These are phyloP conservation scores for Oryza meyeriana DNA, from an alignment of 176 grass and related monocot species.

Conservation along the genomic window DNA sequence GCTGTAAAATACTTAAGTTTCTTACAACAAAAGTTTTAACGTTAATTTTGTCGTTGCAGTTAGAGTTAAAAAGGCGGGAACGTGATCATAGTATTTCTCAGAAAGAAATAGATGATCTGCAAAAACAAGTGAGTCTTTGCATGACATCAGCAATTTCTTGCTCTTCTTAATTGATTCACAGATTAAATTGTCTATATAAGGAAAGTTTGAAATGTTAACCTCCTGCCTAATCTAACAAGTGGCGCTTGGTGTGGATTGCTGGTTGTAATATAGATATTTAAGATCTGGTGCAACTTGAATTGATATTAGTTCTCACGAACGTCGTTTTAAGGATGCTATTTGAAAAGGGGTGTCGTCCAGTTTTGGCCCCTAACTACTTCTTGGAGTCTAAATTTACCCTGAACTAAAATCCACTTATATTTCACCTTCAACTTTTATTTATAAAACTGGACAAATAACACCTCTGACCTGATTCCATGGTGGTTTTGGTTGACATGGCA, in stretches of 20 bases:
- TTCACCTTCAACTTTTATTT: no score
- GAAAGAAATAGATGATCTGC: slow-evolving; percentile 79
- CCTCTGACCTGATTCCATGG: no score
- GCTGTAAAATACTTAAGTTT: slow-evolving; percentile 30
- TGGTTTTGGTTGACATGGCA: no score
- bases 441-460: no score
- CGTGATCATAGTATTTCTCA: slow-evolving; percentile 72
- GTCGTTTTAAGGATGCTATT: no score
- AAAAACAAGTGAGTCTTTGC: slow-evolving; percentile 77
- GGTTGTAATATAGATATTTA: background rate
- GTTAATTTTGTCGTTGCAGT: slow-evolving; percentile 51
- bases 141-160: background rate
- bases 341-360: no score
- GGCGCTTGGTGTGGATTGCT: background rate
- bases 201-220: background rate
- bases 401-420: no score
- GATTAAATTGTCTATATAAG: background rate
- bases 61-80: slow-evolving; percentile 70
- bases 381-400: no score
- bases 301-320: background rate
- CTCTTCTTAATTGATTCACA: background rate
- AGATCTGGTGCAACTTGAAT: slow-evolving; percentile 1
- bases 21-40: slow-evolving; percentile 27
- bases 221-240: background rate
- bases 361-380: no score